Percentiles rank a stretch among this genome's conserved stretches.
Evolutionary conservation across 495 filamentous ascomycete species (phyloP).

Genomic region (Margaritispora aquatica): DNA sequence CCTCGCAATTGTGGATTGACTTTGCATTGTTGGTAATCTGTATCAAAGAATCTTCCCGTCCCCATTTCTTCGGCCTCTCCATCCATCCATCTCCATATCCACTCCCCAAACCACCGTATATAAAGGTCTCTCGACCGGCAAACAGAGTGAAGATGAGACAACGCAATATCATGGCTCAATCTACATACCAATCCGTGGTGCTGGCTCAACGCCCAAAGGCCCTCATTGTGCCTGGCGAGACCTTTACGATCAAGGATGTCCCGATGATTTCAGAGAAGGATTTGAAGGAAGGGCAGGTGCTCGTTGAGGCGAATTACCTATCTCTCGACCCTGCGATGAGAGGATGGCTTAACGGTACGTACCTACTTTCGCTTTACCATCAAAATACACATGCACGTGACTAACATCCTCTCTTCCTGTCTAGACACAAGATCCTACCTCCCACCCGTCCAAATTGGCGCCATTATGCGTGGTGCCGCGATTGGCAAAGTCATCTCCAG

Average conservation of each 20-base stretch:
- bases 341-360: slow-evolving; percentile 55
- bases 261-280: slow-evolving; percentile 38
- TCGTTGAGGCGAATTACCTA: slow-evolving; percentile 61
- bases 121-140: neutral
- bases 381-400: neutral
- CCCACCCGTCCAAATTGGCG: slow-evolving; percentile 57
- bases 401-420: slow-evolving; percentile 5
- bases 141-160: too few species aligned
- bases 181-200: slow-evolving; percentile 37
- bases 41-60: too few species aligned
- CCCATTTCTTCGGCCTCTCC: too few species aligned
- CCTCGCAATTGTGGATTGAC: neutral
- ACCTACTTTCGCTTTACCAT: neutral
- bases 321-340: slow-evolving; percentile 82
- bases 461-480: slow-evolving; percentile 58
- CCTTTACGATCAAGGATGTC: slow-evolving; percentile 46
- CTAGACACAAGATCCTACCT: slow-evolving; percentile 59
- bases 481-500: slow-evolving; percentile 45
- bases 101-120: neutral
- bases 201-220: slow-evolving; percentile 43
- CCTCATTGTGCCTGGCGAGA: slow-evolving; percentile 38
- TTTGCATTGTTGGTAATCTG: neutral
- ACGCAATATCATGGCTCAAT: slow-evolving; percentile 23
- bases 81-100: too few species aligned
- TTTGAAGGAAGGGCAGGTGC: slow-evolving; percentile 52